These are phyloP conservation scores for Paracoccidioides lutzii DNA, from an alignment of 2,329 filamentous ascomycete species.

Conservation along the genomic window DNA sequence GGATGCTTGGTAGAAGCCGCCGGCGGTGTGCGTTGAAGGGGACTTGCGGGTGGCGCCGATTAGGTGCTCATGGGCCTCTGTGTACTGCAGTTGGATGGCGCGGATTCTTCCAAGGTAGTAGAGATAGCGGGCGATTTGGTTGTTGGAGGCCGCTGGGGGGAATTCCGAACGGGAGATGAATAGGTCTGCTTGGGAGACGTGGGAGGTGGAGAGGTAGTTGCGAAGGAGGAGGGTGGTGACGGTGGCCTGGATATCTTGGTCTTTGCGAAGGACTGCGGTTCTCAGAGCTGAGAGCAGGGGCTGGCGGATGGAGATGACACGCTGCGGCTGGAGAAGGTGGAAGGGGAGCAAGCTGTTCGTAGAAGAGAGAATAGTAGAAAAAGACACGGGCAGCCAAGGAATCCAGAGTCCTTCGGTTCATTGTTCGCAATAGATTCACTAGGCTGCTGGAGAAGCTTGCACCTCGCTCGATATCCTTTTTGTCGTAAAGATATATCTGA, in stretches of 20 bases:
- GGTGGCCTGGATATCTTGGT: constrained; percentile 91
- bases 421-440: constrained; percentile 68
- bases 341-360: constrained; percentile 75
- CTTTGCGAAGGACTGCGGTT: constrained; percentile 92
- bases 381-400: constrained; percentile 90
- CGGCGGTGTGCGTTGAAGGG: constrained; percentile 73
- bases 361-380: constrained; percentile 95
- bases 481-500: constrained; percentile 81
- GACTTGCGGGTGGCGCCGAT: constrained; percentile 91
- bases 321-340: constrained; percentile 82
- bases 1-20: constrained; percentile 89
- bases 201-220: constrained; percentile 90
- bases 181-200: constrained; percentile 92
- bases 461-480: constrained; percentile 66
- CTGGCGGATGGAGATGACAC: constrained; percentile 72
- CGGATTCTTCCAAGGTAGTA: constrained; percentile 96
- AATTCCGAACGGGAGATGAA: constrained; percentile 94
- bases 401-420: constrained; percentile 90
- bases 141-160: constrained; percentile 86
- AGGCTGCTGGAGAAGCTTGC: constrained; percentile 73
- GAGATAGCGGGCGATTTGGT: constrained; percentile 91
- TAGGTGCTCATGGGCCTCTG: constrained; percentile 88
- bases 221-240: constrained; percentile 90
- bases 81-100: constrained; percentile 92
- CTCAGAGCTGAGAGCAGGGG: constrained; percentile 76